Percentiles rank a stretch among this genome's conserved stretches.
These are phyloP conservation scores for Aquilaria yunnanensis DNA, from an alignment of 345 rosid species.

Conservation along the genomic window DNA sequence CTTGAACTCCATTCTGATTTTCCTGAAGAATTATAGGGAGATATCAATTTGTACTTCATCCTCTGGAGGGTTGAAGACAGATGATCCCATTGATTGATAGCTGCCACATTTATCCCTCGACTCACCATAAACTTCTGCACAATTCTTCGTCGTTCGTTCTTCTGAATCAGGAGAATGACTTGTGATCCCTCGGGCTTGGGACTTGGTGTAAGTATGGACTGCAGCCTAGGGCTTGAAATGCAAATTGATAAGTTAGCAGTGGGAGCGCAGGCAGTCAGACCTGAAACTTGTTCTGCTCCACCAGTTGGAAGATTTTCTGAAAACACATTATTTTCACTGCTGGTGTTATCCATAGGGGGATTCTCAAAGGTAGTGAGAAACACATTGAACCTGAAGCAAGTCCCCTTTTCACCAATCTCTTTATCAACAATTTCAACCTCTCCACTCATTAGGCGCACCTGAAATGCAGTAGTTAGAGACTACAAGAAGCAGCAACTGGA, in stretches of 20 bases:
- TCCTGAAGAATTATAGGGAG: slow-evolving; percentile 27
- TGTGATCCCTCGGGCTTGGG: slow-evolving; percentile 43
- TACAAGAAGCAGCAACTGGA: background rate
- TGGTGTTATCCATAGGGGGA: slow-evolving; percentile 5
- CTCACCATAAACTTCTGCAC: slow-evolving; percentile 42
- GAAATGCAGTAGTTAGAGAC: background rate
- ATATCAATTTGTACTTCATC: slow-evolving; percentile 30
- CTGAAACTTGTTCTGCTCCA: slow-evolving; percentile 11
- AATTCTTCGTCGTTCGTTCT: slow-evolving; percentile 43
- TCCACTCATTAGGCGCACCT: slow-evolving; percentile 85
- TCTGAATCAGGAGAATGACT: slow-evolving; percentile 45
- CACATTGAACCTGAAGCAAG: slow-evolving; percentile 74
- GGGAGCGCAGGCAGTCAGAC: slow-evolving; percentile 23
- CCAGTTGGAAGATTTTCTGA: slow-evolving; percentile 14
- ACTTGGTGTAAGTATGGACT: background rate
- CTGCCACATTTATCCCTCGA: slow-evolving; percentile 42
- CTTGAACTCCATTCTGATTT: slow-evolving; percentile 31
- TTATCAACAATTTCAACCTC: slow-evolving; percentile 64
- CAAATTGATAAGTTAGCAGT: slow-evolving; percentile 19
- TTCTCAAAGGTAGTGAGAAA: slow-evolving; percentile 26
- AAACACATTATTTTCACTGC: slow-evolving; percentile 19
- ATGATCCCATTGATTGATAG: slow-evolving; percentile 35
- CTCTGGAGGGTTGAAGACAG: slow-evolving; percentile 30
- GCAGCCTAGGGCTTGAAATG: slow-evolving; percentile 33
- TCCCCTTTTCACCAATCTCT: slow-evolving; percentile 47